phyloP scores from a whole-genome alignment of 2,329 filamentous ascomycete genomes.

The Stachybotrys elegans region DNA sequence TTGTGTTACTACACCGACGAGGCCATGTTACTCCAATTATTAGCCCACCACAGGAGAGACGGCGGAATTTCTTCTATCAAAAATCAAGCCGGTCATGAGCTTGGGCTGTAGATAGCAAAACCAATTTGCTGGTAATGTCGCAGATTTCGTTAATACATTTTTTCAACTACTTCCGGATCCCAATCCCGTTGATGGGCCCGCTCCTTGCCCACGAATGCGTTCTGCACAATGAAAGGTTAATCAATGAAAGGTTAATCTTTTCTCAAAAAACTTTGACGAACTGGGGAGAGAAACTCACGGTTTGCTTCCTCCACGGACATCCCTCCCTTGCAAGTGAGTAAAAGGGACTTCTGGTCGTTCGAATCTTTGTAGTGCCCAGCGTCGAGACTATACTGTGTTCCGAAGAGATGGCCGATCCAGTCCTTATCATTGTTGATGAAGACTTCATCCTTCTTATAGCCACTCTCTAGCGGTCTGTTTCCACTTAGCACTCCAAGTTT shows the following conservation, averaged over 20 bases:
- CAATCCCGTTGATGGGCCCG: background rate
- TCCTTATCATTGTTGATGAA: slow-evolving; percentile 1
- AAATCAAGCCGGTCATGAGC: too few relatives aligned
- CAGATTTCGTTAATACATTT: too few relatives aligned
- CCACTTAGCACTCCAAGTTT: background rate
- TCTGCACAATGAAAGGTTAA: background rate
- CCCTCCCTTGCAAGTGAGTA: background rate
- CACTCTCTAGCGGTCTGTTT: background rate
- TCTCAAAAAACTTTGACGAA: background rate
- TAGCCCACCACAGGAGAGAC: too few relatives aligned
- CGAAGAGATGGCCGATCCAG: background rate
- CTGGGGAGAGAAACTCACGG: background rate
- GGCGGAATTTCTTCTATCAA: too few relatives aligned
- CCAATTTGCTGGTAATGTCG: too few relatives aligned
- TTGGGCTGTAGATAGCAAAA: too few relatives aligned
- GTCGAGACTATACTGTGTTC: background rate
- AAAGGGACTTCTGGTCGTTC: background rate
- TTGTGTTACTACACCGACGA: too few relatives aligned
- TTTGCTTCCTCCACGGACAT: background rate
- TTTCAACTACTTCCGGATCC: background rate
- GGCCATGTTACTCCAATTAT: too few relatives aligned
- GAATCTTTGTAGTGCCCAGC: background rate
- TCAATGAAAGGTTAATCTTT: background rate
- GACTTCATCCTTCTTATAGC: background rate
- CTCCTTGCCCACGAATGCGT: background rate